Base-by-base conservation (phyloP, 768 basidiomycete species). In the Tremella fuciformis region DNA sequence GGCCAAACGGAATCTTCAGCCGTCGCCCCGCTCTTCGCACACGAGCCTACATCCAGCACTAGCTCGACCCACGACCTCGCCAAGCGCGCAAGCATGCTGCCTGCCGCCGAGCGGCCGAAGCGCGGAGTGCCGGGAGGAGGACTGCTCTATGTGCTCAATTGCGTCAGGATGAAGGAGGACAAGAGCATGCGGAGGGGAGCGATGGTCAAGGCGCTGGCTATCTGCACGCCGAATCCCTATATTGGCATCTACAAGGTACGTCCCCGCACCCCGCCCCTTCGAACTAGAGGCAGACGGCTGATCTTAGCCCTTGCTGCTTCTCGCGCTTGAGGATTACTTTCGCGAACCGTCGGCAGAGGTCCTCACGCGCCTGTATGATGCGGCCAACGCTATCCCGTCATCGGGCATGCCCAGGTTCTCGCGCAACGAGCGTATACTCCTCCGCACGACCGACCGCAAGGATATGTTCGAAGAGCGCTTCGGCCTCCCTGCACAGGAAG, bases 251-350 rank as follows among this genome's bases (percentile, higher is more conserved):
- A 91, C 83, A 92, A 94, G 83, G 91, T 87, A 57, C 61, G 81
- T 24, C 34, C 16, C 7, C 22, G 8, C 42, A 22, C 7, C 42
- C 16, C 16, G n/a, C 16, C 42, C n/a, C 6, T 46, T 46, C n/a
- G 6, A 15, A 18, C 1, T 13, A 15, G 6, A 34, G 11, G 22
- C 7, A 46, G 4, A 6, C 6, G 22, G 42, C 42, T 46, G 9
- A n/a, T 53, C 38, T 15, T 69, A 96, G 92, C 93, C 93, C 15
- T 84, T 97, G 51, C 84, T 99, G 9, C 80, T 96, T 1, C 86
- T 98, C 70, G 93, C 94, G 3, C 82, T 99, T 47, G 91, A 97
- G 73, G 91, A 97, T 77, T 99, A 97, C 78, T 91, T 93, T 76
- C 80, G 83, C 22, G 83, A 87, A 62, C 92, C 93, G 0, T 91